Evolutionary conservation across 2,329 filamentous ascomycete genomes (phyloP), one percentile per base, ranked within the genome.

Genomic region (Penicillium expansum): DNA sequence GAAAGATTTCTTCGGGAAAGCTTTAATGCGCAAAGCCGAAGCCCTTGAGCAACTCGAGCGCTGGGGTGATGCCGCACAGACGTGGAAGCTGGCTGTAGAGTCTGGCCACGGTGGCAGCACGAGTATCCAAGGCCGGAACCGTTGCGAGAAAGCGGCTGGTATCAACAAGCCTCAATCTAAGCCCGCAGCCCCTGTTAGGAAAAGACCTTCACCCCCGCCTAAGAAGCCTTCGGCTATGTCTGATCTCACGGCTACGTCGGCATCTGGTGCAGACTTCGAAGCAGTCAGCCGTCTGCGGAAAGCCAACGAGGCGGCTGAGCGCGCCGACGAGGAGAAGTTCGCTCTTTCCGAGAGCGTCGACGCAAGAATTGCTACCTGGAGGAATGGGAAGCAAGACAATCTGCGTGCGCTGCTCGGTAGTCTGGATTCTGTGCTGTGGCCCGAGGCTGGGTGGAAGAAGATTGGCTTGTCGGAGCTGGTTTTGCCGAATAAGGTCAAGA

Each of bases 11-110:
- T 97, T 89, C 69, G 92, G 91, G 52, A 99, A 97, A 74, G 93
- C 93, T 0, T 78, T 97, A 30, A 93, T 90, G 77, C 88, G 94
- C 52, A 97, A 97, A 78, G 94, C 94, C 0, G 94, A 99, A 76
- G 94, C 92, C 1, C 81, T 97, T 8, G 94, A 99, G 74, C 89
- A 96, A 70, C 88, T 99, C 81, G 94, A 99, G 77, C 91, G 89
- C 71, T 99, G 93, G 93, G 76, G 79, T 3, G 93, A 97, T 49
- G 94, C 94, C 1, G 86, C 86, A 0, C 77, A 80, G 2, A 86
- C 90, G 0, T 99, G 94, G 94, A 86, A 87, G 67, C 78, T 84
- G 53, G 92, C 91, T 33, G 89, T 97, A 1, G 89, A 95, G 74
- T 85, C 84, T 27, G 91, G 92, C 4, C 85, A 95, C 16, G 93